Conservation (phyloP, 495 filamentous ascomycete species). For the Penicillium egyptiacum region DNA sequence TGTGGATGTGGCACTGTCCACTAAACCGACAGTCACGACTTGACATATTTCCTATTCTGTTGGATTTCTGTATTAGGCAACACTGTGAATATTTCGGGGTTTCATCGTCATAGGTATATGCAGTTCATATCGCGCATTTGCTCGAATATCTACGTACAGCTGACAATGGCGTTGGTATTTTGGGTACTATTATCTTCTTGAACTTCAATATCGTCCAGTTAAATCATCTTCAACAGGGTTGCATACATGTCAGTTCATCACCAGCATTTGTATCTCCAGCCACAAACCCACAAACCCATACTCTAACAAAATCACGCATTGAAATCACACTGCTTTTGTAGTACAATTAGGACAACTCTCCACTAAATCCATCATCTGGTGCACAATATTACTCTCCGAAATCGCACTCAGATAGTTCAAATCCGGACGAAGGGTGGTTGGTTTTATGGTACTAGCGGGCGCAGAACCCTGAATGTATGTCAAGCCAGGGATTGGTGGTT, state of each 20-base stretch:
- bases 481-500: too few species aligned
- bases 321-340: background rate
- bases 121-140: background rate
- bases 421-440: background rate
- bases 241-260: background rate
- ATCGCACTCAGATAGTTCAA: conserved; percentile 13
- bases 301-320: background rate
- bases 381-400: conserved; percentile 58
- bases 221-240: background rate
- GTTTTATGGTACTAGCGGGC: background rate
- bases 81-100: conserved; percentile 5
- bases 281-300: background rate
- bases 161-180: background rate
- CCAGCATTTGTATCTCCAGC: background rate
- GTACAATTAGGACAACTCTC: conserved; percentile 11
- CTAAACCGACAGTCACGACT: conserved; percentile 12
- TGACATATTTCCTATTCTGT: background rate
- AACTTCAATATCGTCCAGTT: background rate
- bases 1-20: conserved; percentile 45
- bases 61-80: background rate
- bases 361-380: conserved; percentile 9
- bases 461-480: too few species aligned
- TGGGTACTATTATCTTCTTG: background rate
- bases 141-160: background rate
- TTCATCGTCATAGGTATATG: background rate